phyloP scores from a whole-genome alignment of 108 stramenopile genomes.

The Cyclotella sp. region DNA sequence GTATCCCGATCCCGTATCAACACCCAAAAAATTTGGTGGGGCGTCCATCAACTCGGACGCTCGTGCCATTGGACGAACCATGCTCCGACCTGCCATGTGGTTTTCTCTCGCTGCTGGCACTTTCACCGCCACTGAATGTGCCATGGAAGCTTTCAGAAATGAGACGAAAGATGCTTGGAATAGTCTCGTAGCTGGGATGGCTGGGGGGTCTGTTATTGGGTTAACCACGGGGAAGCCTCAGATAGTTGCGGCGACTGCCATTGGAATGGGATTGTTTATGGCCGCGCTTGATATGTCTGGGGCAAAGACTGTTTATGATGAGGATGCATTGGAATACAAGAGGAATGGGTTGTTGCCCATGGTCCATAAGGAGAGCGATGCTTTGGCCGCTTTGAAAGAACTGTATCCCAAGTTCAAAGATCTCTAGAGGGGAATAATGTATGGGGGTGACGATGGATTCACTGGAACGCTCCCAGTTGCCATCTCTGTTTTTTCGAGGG shows the following conservation, averaged over 20 bases:
- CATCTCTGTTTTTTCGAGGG: too few relatives aligned
- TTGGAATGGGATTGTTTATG: constrained; percentile 55
- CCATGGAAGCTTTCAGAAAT: constrained; percentile 42
- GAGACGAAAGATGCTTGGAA: constrained; percentile 52
- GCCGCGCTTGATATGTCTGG: constrained; percentile 51
- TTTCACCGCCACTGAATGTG: constrained; percentile 51
- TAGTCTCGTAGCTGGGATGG: constrained; percentile 50
- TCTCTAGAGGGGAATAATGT: constrained; percentile 32
- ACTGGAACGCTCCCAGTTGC: too few relatives aligned
- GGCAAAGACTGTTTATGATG: constrained; percentile 39
- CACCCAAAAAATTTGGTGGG: constrained; percentile 2
- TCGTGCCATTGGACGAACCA: constrained; percentile 39
- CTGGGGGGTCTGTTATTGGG: constrained; percentile 49
- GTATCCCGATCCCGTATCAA: constrained; percentile 48
- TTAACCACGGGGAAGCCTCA: constrained; percentile 41
- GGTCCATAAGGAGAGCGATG: constrained; percentile 46
- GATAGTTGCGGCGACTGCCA: constrained; percentile 43
- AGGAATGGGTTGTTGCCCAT: constrained; percentile 41
- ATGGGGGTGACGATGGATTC: too few relatives aligned
- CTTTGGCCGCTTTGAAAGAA: constrained; percentile 47
- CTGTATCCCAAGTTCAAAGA: constrained; percentile 44
- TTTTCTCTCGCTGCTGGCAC: constrained; percentile 34
- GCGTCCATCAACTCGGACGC: constrained; percentile 18
- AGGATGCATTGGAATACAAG: constrained; percentile 30
- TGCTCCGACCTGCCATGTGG: constrained; percentile 51